Percentiles rank a stretch among this genome's conserved stretches.
Evolutionary conservation across 768 basidiomycete genomes (phyloP).

Genomic region (Rhizopogon vinicolor): DNA sequence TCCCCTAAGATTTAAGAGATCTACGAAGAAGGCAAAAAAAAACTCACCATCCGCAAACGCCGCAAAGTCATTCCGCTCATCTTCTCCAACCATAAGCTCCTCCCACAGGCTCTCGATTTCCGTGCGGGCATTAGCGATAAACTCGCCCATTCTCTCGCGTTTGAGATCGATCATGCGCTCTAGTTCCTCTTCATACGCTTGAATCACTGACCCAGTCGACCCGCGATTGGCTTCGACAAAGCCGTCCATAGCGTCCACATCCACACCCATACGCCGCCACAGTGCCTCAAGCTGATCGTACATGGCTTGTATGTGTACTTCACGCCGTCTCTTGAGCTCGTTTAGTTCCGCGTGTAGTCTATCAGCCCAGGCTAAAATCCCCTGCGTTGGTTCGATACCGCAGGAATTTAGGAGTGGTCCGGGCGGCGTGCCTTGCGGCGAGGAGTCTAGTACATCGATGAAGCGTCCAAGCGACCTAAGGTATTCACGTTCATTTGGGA

Average conservation of each 20-base stretch:
- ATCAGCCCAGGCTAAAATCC: conserved; percentile 70
- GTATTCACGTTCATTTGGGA: conserved; percentile 40
- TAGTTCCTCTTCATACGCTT: conserved; percentile 85
- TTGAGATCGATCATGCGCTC: conserved; percentile 88
- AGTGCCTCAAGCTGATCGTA: conserved; percentile 91
- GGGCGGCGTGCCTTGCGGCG: conserved; percentile 18
- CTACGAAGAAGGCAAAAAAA: not conserved
- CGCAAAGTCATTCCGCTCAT: conserved; percentile 76
- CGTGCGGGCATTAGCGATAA: conserved; percentile 74
- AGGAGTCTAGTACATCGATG: conserved; percentile 50
- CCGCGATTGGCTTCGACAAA: conserved; percentile 86
- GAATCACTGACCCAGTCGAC: conserved; percentile 69
- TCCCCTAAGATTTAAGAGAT: not conserved
- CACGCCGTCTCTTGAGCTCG: conserved; percentile 69
- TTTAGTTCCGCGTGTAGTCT: conserved; percentile 54
- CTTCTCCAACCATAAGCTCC: conserved; percentile 79
- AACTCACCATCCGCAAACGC: conserved; percentile 76
- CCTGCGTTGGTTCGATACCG: conserved; percentile 72
- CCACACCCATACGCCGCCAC: conserved; percentile 83
- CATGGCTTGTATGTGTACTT: conserved; percentile 85
- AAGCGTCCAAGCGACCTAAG: conserved; percentile 60
- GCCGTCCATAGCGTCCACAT: conserved; percentile 79
- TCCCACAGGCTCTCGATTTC: conserved; percentile 85
- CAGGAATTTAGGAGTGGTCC: conserved; percentile 22
- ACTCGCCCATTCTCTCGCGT: conserved; percentile 80